These are phyloP conservation scores for Penicillium paxilli DNA, from an alignment of 495 filamentous ascomycete genomes.

Conservation along the genomic window DNA sequence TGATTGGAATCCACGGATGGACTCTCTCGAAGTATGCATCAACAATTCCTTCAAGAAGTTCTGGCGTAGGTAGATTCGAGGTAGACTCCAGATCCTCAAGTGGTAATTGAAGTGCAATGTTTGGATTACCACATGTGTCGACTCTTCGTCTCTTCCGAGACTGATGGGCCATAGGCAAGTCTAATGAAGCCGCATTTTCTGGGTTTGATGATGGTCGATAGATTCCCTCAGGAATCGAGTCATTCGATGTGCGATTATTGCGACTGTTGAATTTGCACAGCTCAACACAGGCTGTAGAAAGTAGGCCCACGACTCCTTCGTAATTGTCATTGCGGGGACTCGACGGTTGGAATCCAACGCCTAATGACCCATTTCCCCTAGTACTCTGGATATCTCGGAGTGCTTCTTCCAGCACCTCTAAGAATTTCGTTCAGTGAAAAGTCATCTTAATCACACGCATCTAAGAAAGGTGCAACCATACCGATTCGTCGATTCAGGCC, in stretches of 20 bases:
- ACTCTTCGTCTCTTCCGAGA: conserved; percentile 3
- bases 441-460: neutral
- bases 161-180: neutral
- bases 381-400: conserved; percentile 2
- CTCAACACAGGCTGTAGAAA: conserved; percentile 3
- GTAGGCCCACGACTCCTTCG: neutral
- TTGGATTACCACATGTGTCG: conserved; percentile 3
- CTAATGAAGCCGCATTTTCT: neutral
- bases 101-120: neutral
- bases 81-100: conserved; percentile 5
- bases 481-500: conserved; percentile 24
- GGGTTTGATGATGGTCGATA: neutral
- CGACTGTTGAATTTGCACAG: conserved; percentile 6
- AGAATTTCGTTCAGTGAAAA: neutral
- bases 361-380: neutral
- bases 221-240: neutral
- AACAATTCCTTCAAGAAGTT: conserved; percentile 27
- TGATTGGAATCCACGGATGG: conserved; percentile 43
- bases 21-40: conserved; percentile 30
- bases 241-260: neutral
- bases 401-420: conserved; percentile 11
- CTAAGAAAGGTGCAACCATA: neutral
- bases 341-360: neutral
- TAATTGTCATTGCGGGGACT: neutral
- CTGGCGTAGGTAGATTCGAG: conserved; percentile 18